These are phyloP conservation scores for Protostelium mycophagum DNA, from an alignment of 78 protist genomes.

Conservation along the genomic window DNA sequence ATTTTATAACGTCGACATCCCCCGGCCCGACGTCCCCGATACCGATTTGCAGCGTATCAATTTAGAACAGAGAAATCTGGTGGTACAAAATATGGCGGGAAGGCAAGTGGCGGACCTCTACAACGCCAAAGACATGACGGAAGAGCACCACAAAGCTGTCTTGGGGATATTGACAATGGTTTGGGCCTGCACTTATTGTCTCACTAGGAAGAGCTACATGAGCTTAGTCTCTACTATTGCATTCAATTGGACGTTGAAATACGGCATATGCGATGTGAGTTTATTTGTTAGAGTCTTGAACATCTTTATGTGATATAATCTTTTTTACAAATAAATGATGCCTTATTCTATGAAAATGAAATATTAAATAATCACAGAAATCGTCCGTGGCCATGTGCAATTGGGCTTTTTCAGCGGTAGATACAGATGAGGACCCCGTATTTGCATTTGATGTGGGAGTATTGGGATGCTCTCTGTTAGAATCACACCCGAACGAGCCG, in stretches of 20 bases:
- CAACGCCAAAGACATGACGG: background rate
- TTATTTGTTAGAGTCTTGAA: background rate
- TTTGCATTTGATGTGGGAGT: background rate
- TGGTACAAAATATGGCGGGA: background rate
- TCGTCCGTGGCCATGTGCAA: background rate
- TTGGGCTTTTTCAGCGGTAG: background rate
- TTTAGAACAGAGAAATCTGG: background rate
- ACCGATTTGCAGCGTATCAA: no score
- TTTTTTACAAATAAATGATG: no score
- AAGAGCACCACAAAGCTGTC: background rate
- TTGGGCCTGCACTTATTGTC: background rate
- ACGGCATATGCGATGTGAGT: background rate
- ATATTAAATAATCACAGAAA: background rate
- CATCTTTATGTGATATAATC: background rate
- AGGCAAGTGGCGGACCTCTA: background rate
- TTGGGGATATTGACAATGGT: background rate
- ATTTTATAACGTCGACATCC: background rate
- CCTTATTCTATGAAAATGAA: no score
- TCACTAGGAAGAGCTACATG: background rate
- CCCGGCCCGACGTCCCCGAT: background rate
- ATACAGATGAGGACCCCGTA: background rate
- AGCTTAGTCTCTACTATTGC: background rate
- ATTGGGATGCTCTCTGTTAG: background rate
- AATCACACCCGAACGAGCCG: background rate
- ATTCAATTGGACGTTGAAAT: background rate